These are phyloP conservation scores for Colletotrichum magnum DNA, from an alignment of 2,329 filamentous ascomycete species.

Conservation along the genomic window DNA sequence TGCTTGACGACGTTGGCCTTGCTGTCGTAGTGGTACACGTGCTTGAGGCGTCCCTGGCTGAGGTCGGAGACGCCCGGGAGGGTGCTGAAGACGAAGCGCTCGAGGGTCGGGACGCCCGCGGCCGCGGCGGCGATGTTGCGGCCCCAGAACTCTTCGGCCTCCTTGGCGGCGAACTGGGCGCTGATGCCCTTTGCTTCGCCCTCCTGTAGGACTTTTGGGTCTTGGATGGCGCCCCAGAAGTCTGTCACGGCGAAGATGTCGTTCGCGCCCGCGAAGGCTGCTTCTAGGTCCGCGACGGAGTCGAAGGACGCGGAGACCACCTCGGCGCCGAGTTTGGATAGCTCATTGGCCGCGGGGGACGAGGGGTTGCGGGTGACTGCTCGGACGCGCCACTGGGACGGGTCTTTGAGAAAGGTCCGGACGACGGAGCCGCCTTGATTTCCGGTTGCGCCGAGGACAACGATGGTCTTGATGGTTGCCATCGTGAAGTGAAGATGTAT, in stretches of 20 bases:
- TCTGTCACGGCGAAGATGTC: conserved; percentile 69
- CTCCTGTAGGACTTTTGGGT: conserved; percentile 51
- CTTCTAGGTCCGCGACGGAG: conserved; percentile 54
- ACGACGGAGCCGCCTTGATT: conserved; percentile 24
- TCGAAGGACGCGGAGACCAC: conserved; percentile 60
- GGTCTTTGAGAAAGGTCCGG: conserved; percentile 3
- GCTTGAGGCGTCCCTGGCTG: conserved; percentile 7
- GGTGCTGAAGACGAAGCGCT: conserved; percentile 31
- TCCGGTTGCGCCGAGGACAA: conserved; percentile 18
- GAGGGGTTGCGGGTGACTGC: conserved; percentile 61
- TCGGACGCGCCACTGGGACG: conserved; percentile 49
- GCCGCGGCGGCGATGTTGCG: conserved; percentile 70
- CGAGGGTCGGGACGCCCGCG: conserved; percentile 44
- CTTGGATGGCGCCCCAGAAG: conserved; percentile 67
- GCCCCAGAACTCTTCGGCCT: conserved; percentile 65
- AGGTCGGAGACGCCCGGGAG: conserved; percentile 1
- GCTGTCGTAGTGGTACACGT: conserved; percentile 27
- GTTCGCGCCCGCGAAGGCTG: conserved; percentile 60
- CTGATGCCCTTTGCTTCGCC: background rate
- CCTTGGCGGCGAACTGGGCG: conserved; percentile 52
- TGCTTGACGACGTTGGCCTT: conserved; percentile 22
- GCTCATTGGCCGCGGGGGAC: conserved; percentile 55
- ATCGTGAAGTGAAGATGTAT: background rate
- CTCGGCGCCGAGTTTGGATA: conserved; percentile 57
- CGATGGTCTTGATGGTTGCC: background rate